Conservation (phyloP, 2,329 filamentous ascomycete genomes). For the Pseudogymnoascus sp. region DNA sequence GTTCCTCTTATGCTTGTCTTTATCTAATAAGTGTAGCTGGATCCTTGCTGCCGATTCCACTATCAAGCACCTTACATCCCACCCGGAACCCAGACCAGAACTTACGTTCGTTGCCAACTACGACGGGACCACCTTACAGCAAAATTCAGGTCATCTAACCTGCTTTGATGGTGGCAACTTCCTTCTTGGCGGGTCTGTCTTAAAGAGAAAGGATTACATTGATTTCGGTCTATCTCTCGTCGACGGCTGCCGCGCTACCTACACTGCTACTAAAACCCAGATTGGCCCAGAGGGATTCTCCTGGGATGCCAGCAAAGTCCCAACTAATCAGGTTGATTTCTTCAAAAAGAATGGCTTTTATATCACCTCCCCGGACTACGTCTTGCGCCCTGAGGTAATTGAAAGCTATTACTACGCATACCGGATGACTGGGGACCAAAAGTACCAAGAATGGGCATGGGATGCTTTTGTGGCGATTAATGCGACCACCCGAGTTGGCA, state of each 20-base stretch:
- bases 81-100: constrained; percentile 59
- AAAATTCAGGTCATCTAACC: constrained; percentile 50
- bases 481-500: constrained; percentile 51
- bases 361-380: constrained; percentile 53
- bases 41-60: constrained; percentile 66
- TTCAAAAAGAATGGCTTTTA: constrained; percentile 66
- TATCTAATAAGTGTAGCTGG: constrained; percentile 53
- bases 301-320: constrained; percentile 48
- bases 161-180: constrained; percentile 84
- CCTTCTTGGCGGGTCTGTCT: constrained; percentile 68
- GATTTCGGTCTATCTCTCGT: constrained; percentile 68
- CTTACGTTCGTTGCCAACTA: constrained; percentile 64
- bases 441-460: constrained; percentile 82
- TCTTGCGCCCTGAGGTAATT: constrained; percentile 72
- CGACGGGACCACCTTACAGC: constrained; percentile 37
- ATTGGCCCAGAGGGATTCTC: constrained; percentile 71
- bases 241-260: constrained; percentile 67
- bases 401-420: constrained; percentile 86
- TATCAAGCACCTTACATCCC: constrained; percentile 62
- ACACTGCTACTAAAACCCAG: constrained; percentile 57
- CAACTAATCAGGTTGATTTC: constrained; percentile 46
- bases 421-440: constrained; percentile 64
- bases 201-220: constrained; percentile 59
- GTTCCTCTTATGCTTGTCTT: background rate
- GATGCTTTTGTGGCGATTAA: constrained; percentile 66